Evolutionary conservation across 768 basidiomycete species (phyloP), one percentile per base, ranked within the genome.

Genomic region (Hericium erinaceus): DNA sequence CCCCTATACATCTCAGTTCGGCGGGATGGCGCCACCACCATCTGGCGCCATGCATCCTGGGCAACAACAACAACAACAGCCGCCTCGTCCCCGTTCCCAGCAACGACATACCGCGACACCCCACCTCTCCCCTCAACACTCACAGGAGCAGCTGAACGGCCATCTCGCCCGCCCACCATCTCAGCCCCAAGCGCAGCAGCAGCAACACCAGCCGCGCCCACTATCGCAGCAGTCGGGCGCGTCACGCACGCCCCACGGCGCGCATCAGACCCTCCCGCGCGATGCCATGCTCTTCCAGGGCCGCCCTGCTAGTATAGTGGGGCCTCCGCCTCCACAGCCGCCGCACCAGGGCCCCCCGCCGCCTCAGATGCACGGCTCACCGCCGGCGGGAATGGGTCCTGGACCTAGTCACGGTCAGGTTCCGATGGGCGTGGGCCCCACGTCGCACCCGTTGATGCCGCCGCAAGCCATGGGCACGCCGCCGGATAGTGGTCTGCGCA

Each of bases 161-260:
- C 78, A 77, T 53, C 64, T 64, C 46, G 64, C 66, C 37, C 56
- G 52, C 20, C 74, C 70, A 60, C 57, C 65, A 55, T 77, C 77
- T 2, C 79, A 73, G 60, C 75, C 81, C 41, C 83, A 83, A 22
- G 83, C 80, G 53, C 84, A 83, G 3, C 85, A 85, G 58, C 82
- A 80, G 2, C 81, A 80, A 57, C 72, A 69, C 20, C 54, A 56
- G 24, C 39, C 39, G 11, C 57, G 54, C 41, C 18, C 73, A 66
- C 76, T 80, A 22, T 80, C 81, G 40, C 78, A 63, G 56, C 68
- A 79, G 58, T 65, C 77, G 10, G 75, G 77, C 11, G 71, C 68
- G 54, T 73, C 77, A 22, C 76, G 72, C 44, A 80, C 81, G 16
- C 81, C 80, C n/a, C 77, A 74, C 51, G 65, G 64, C 5, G 57